A percentile compares a stretch with the other conserved stretches of the same genome.
Conservation (phyloP, 768 basidiomycete species). For the Tylopilus vinaceipallidus region DNA sequence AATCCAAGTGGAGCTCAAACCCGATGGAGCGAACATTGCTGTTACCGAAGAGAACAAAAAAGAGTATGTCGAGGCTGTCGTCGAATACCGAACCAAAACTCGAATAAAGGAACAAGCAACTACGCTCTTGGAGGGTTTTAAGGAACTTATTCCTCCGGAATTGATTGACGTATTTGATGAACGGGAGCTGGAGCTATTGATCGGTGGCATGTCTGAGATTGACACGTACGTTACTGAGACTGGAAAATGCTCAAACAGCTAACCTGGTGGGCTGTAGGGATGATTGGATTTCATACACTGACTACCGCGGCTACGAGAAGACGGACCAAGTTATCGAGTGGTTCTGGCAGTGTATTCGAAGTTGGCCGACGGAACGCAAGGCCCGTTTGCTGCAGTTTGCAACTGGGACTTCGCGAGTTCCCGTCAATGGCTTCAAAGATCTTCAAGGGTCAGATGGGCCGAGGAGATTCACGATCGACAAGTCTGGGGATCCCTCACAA, state of each 20-base stretch:
- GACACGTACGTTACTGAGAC: slow-evolving; percentile 56
- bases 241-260: not conserved
- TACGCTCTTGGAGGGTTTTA: slow-evolving; percentile 82
- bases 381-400: slow-evolving; percentile 86
- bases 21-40: slow-evolving; percentile 54
- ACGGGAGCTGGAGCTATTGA: slow-evolving; percentile 82
- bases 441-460: slow-evolving; percentile 93
- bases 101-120: slow-evolving; percentile 83
- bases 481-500: slow-evolving; percentile 85
- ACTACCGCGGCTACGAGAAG: slow-evolving; percentile 86
- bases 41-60: slow-evolving; percentile 78
- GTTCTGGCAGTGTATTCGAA: slow-evolving; percentile 93
- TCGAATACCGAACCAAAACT: slow-evolving; percentile 78
- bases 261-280: slow-evolving; percentile 44
- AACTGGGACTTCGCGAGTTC: slow-evolving; percentile 79
- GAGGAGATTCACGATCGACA: slow-evolving; percentile 91
- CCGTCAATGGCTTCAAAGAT: slow-evolving; percentile 94
- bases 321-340: slow-evolving; percentile 88
- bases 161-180: slow-evolving; percentile 90
- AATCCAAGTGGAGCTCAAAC: slow-evolving; percentile 62
- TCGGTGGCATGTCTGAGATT: slow-evolving; percentile 92
- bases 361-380: slow-evolving; percentile 89
- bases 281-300: slow-evolving; percentile 93
- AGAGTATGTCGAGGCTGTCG: slow-evolving; percentile 74
- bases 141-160: slow-evolving; percentile 81